Conservation (phyloP, 2,329 filamentous ascomycete species). For the Cordyceps militaris region DNA sequence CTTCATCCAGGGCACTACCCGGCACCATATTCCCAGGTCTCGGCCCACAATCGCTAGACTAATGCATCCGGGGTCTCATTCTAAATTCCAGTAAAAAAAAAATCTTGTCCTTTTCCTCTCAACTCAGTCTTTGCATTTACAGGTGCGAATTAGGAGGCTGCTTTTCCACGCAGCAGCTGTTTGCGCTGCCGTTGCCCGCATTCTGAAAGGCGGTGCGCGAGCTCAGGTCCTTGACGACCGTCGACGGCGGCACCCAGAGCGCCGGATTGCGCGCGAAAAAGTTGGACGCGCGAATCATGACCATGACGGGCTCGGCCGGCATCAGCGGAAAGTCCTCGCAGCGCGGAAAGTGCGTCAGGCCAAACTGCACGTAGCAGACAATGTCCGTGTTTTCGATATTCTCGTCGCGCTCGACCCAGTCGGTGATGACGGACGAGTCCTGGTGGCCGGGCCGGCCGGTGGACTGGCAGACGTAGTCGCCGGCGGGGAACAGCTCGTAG, state of each 20-base stretch:
- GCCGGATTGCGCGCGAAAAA: constrained; percentile 47
- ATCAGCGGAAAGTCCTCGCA: constrained; percentile 63
- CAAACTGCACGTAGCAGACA: constrained; percentile 44
- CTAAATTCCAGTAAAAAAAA: not conserved
- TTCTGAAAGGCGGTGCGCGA: constrained; percentile 17
- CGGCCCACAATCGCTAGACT: not conserved
- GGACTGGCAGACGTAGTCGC: constrained; percentile 41
- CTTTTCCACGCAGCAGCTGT: constrained; percentile 14
- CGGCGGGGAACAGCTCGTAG: constrained; percentile 35
- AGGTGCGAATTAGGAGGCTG: constrained; percentile 14
- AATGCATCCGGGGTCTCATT: not conserved
- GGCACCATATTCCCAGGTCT: not conserved
- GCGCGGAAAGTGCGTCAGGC: constrained; percentile 54
- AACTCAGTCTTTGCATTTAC: constrained; percentile 2
- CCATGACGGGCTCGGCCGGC: constrained; percentile 51
- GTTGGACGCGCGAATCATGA: constrained; percentile 43
- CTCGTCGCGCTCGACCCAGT: constrained; percentile 44
- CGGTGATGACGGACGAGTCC: constrained; percentile 26
- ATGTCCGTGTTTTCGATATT: constrained; percentile 42
- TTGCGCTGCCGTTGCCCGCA: not conserved
- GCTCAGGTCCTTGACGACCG: constrained; percentile 27
- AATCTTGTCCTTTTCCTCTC: not conserved
- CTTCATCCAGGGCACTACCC: not conserved
- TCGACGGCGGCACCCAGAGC: constrained; percentile 41
- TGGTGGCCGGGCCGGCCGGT: constrained; percentile 23